These are phyloP conservation scores for Bolboschoenus planiculmis DNA, from an alignment of 176 grass and related monocot genomes.

Conservation along the genomic window DNA sequence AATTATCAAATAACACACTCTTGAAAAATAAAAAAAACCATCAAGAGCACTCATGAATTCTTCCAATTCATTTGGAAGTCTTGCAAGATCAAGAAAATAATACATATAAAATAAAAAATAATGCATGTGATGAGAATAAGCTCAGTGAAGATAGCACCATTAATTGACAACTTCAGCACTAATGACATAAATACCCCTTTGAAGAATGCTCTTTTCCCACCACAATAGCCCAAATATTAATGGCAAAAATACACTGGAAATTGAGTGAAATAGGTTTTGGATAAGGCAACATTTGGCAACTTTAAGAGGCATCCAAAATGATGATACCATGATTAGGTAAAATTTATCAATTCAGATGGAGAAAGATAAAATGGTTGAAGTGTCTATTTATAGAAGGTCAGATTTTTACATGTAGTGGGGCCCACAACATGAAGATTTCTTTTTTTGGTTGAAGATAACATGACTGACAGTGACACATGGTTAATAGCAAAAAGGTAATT, in stretches of 20 bases:
- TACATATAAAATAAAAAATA: not conserved
- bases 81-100: slow-evolving; percentile 2
- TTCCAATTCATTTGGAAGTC: not conserved
- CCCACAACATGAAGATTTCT: not conserved
- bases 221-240: not conserved
- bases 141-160: slow-evolving; percentile 1
- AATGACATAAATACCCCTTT: not conserved
- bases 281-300: not conserved
- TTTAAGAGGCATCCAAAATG: not conserved
- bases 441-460: not conserved
- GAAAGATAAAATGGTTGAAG: not conserved
- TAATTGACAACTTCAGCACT: not conserved
- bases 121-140: not conserved
- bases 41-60: too few relatives aligned
- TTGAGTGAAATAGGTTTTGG: not conserved
- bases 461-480: not conserved
- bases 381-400: not conserved
- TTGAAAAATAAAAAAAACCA: not conserved
- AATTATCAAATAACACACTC: not conserved
- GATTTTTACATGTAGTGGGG: not conserved
- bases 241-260: not conserved
- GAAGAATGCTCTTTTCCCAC: not conserved
- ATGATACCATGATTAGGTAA: not conserved
- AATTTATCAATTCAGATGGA: not conserved
- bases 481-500: not conserved